phyloP scores from a whole-genome alignment of 192 early-diverging fungal genomes.

The Chytriomyces hyalinus region DNA sequence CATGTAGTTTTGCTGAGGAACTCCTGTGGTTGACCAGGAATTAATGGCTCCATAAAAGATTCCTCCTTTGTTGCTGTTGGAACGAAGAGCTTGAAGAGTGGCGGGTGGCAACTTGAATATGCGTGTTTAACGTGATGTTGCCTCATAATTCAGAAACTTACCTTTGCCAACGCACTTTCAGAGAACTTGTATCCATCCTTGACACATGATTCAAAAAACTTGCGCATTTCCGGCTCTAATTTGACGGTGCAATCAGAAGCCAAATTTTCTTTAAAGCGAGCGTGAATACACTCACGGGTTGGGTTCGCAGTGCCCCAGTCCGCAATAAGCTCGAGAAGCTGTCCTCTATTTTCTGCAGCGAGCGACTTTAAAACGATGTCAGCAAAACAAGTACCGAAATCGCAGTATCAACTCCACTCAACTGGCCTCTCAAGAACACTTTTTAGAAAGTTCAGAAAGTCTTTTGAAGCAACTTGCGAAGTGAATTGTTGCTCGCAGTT shows the following conservation, averaged over 20 bases:
- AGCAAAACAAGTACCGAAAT: neutral
- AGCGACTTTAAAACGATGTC: neutral
- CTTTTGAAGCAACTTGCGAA: neutral
- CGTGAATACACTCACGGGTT: neutral
- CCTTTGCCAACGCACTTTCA: neutral
- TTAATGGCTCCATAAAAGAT: too few species aligned
- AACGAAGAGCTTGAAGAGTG: neutral
- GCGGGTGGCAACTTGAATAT: neutral
- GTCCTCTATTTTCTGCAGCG: constrained; percentile 35
- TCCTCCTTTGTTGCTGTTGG: neutral
- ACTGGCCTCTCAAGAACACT: constrained; percentile 7
- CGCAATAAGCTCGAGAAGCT: constrained; percentile 34
- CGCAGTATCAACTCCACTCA: neutral
- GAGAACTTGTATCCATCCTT: constrained; percentile 14
- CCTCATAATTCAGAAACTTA: neutral
- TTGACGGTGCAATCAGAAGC: neutral
- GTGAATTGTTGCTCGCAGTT: constrained; percentile 21
- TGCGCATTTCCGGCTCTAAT: constrained; percentile 1
- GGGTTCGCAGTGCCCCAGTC: constrained; percentile 21
- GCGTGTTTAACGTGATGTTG: neutral
- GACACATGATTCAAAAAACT: neutral
- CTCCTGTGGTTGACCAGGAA: too few species aligned
- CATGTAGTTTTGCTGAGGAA: too few species aligned
- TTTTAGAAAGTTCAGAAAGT: constrained; percentile 18
- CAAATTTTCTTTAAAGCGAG: neutral